Evolutionary conservation across 2,329 filamentous ascomycete genomes (phyloP), one percentile per base, ranked within the genome.

Genomic region (Aspergillus latus): DNA sequence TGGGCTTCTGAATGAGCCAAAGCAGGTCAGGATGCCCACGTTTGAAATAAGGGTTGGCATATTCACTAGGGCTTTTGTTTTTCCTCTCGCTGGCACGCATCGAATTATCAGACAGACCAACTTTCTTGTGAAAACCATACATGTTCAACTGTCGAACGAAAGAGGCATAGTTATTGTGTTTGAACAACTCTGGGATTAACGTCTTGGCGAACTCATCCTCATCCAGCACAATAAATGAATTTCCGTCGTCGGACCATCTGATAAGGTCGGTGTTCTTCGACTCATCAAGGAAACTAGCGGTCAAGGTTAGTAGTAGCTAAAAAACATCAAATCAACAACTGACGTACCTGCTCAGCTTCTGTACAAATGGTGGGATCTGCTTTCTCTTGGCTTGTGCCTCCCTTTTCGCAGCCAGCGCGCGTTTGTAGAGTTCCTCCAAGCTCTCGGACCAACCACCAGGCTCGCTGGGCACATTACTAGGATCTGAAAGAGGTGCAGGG

Each of bases 31-130:
- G 92, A 63, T 96, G 88, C 4, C 92, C 93, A 45, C 92, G 89
- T 65, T 92, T 90, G 76, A 99, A 99, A 76, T 92, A 99, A 8
- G 91, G 91, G 72, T 99, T 97, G 64, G 90, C 92, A 73, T 99
- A 99, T 80, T 97, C 94, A 81, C 92, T 97, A 0, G 94, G 94
- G 57, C 92, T 96, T 78, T 99, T 99, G 71, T 93, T 93, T 73
- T 97, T 96, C 59, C 92, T 88, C 76, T 97, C 94, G 70, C 92
- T 97, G 5, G 95, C 92, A 64, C 94, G 89, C 89, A 99, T 95
- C 0, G 92, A 97, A 70, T 97, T 97, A 74, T 99, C 94, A 3
- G 92, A 96, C 15, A 99, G 82, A 3, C 90, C 90, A 3, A 94
- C 90, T 42, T 90, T 88, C 67, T 85, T 85, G 66, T 85, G 83